These are phyloP conservation scores for Harrya chromipes DNA, from an alignment of 768 basidiomycete genomes.

Conservation along the genomic window DNA sequence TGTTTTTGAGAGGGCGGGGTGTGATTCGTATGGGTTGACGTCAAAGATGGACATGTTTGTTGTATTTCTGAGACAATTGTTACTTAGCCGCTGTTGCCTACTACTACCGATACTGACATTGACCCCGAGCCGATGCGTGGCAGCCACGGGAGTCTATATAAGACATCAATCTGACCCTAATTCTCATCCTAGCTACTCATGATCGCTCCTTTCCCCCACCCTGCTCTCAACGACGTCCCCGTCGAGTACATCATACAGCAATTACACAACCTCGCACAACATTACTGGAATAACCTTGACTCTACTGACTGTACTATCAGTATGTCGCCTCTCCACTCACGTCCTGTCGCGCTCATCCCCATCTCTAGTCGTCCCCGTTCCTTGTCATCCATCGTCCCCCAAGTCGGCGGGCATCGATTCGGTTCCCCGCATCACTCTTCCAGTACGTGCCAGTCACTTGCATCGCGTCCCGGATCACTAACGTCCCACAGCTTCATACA, in stretches of 20 bases:
- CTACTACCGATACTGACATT: neutral
- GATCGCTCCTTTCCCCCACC: too few relatives aligned
- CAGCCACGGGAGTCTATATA: too few relatives aligned
- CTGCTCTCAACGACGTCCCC: too few relatives aligned
- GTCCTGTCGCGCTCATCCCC: constrained; percentile 1
- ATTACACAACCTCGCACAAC: constrained; percentile 46
- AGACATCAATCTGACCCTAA: too few relatives aligned
- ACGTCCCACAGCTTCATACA: constrained; percentile 58
- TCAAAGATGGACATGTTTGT: constrained; percentile 36
- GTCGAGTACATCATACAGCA: too few relatives aligned
- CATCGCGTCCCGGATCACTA: constrained; percentile 3
- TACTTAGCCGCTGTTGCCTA: neutral
- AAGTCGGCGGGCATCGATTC: constrained; percentile 50
- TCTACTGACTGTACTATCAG: constrained; percentile 79
- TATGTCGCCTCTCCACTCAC: constrained; percentile 30
- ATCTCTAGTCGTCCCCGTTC: constrained; percentile 46
- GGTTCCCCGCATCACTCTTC: constrained; percentile 58
- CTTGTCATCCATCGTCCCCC: constrained; percentile 40
- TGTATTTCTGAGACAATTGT: too few relatives aligned
- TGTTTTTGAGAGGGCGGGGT: constrained; percentile 60
- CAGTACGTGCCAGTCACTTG: constrained; percentile 40
- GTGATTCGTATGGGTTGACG: constrained; percentile 69
- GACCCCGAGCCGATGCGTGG: too few relatives aligned
- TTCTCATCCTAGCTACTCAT: too few relatives aligned
- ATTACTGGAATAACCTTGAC: constrained; percentile 73